Evolutionary conservation across 2,329 filamentous ascomycete genomes (phyloP), one percentile per base, ranked within the genome.

Genomic region (Trichophyton benhamiae): DNA sequence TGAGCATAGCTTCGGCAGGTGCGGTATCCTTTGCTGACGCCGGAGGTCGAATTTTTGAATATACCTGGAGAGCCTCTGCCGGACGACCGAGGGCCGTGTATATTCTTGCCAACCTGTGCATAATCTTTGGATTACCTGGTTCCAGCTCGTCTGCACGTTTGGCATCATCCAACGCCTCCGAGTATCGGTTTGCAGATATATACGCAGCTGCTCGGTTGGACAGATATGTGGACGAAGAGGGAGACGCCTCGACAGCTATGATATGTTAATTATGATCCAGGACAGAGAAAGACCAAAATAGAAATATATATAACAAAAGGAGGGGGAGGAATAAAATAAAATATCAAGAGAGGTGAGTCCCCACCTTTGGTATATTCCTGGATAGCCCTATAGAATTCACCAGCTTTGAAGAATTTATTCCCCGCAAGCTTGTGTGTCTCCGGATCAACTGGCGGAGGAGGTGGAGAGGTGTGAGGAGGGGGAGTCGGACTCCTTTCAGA

Each of bases 381-480:
- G 72, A 97, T 91, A 25, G 94, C 92, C 71, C 88, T 87, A 63
- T 81, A 78, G 74, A 92, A 99, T 70, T 96, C 89, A 72, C 87
- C 89, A 65, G 91, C 89, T 79, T 96, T 97, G 83, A 96, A 99
- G 71, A 89, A 92, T 71, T 94, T 94, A 78, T 99, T 99, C 63
- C 94, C 94, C 1, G 89, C 84, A 68, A 88, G 84, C 80, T 99
- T 99, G 82, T 87, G 96, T 11, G 85, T 81, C 77, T 99, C 94
- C 27, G 92, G 90, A 71, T 96, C 89, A 60, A 92, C 88, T 48
- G 68, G 74, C 65, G 66, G 74, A 70, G 62, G 75, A 9, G 75
- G 78, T 13, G 48, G 48, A 27, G 48, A 52, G 68, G 63, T 66
- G 66, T 79, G 76, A 17, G 76, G 77, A 58, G 76, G 78, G 59